phyloP scores from a whole-genome alignment of 257 asterid genomes.

The Jaltomata sinuosa region DNA sequence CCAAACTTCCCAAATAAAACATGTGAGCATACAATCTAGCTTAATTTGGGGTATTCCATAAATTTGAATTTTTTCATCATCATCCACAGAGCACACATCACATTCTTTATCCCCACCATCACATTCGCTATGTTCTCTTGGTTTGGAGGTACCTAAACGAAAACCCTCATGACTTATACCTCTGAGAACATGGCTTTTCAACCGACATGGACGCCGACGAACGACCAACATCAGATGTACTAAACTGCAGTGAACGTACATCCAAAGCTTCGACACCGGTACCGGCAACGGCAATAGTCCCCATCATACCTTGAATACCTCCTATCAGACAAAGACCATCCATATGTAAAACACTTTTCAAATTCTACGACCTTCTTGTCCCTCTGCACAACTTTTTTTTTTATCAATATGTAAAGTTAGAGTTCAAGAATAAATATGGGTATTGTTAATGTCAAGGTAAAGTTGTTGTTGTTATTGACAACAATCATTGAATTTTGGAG shows the following conservation, averaged over 20 bases:
- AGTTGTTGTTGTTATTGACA: not conserved
- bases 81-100: slow-evolving; percentile 37
- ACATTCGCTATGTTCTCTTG: no score
- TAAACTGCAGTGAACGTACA: slow-evolving; percentile 29
- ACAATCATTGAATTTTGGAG: slow-evolving; percentile 27
- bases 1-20: slow-evolving; percentile 80
- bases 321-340: slow-evolving; percentile 69
- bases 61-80: slow-evolving; percentile 33
- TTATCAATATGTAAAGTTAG: not conserved
- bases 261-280: slow-evolving; percentile 50
- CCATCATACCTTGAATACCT: slow-evolving; percentile 48
- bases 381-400: no score
- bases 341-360: slow-evolving; percentile 38
- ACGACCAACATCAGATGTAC: slow-evolving; percentile 9
- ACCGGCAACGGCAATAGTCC: slow-evolving; percentile 44
- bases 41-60: no score
- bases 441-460: not conserved
- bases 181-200: slow-evolving; percentile 28
- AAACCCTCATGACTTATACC: slow-evolving; percentile 66
- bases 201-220: slow-evolving; percentile 30
- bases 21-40: slow-evolving; percentile 70
- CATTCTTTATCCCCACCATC: slow-evolving; percentile 34
- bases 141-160: slow-evolving; percentile 56
- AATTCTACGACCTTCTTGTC: no score
- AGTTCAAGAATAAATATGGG: not conserved